Evolutionary conservation across 148 eudicot species (phyloP), one percentile per base, ranked within the genome.

Genomic region (Dysphania ambrosioides): DNA sequence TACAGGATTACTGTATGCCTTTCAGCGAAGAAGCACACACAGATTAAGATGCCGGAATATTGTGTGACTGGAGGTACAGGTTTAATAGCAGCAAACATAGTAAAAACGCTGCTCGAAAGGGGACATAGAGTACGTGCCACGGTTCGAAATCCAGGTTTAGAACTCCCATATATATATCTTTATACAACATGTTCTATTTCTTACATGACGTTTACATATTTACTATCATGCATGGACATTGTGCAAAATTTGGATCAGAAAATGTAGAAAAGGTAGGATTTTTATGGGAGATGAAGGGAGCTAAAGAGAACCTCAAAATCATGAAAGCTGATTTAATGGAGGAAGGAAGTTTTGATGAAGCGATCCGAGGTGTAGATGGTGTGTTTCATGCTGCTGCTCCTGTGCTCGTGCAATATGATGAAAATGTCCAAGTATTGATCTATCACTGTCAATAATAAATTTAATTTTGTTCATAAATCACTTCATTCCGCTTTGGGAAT

Each of bases 11-110:
- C n/a, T 13, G 69, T 18, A 47, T 2, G 10, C 56, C 10, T 34
- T 23, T 4, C 12, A 49, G 61, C 5, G 31, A 47, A 77, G 66
- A 36, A 6, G 55, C 68, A 72, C 44, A 62, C 51, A 79, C 70
- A 1, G 24, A 66, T 60, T 58, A 71, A 75, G 56, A 93, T 94
- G 98, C 88, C 87, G 3, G 90, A 85, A 63, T 94, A 90, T 49
- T 91, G 97, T 72, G 96, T 94, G 47, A 94, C 98, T 4, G 98
- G 98, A 24, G 98, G 98, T 24, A 90, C 97, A 0, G 98, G 98
- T 7, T 87, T 94, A 75, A 90, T 94, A 70, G 98, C 93, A 68
- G 86, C 92, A 47, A 85, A 90, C 85, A 78, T 94, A 4, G 85
- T 91, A 53, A 90, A 88, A 66, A 79, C 90, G 0, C 79, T 94